Evolutionary conservation across 306 rosid genomes (phyloP).

Genomic region (Medicago ruthenica): DNA sequence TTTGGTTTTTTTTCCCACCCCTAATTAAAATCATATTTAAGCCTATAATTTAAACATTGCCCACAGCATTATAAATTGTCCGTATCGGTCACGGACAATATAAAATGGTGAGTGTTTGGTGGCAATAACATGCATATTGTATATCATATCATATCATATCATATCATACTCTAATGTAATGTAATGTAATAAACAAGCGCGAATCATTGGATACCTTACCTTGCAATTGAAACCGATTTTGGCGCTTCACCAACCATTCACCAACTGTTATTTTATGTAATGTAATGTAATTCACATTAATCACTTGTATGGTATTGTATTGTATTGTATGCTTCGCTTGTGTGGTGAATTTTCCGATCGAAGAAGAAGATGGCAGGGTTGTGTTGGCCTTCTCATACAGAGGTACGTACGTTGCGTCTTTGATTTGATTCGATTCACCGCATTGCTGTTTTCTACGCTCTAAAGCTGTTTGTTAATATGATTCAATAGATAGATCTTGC

Average conservation of each 20-base stretch:
- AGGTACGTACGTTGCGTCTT: slow-evolving; percentile 51
- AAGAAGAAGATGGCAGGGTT: slow-evolving; percentile 47
- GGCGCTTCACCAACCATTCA: slow-evolving; percentile 35
- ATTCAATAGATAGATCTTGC: background rate
- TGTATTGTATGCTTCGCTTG: background rate
- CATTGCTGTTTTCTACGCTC: background rate
- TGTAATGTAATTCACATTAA: background rate
- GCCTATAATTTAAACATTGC: too few species aligned
- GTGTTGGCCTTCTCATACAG: slow-evolving; percentile 73
- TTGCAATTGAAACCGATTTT: slow-evolving; percentile 26
- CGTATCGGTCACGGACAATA: too few species aligned
- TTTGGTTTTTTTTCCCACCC: too few species aligned
- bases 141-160: too few species aligned
- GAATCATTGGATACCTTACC: background rate
- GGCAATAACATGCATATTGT: too few species aligned
- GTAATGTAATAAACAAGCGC: too few species aligned
- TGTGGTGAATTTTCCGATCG: too few species aligned
- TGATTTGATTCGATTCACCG: background rate
- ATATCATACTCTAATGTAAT: too few species aligned
- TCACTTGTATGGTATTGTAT: background rate
- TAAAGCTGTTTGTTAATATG: background rate
- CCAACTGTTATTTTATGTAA: background rate
- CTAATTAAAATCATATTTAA: too few species aligned
- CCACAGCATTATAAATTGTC: too few species aligned
- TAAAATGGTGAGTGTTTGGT: too few species aligned